Conservation (phyloP, 371 early-diverging fungal species). For the Zancudomyces culisetae region DNA sequence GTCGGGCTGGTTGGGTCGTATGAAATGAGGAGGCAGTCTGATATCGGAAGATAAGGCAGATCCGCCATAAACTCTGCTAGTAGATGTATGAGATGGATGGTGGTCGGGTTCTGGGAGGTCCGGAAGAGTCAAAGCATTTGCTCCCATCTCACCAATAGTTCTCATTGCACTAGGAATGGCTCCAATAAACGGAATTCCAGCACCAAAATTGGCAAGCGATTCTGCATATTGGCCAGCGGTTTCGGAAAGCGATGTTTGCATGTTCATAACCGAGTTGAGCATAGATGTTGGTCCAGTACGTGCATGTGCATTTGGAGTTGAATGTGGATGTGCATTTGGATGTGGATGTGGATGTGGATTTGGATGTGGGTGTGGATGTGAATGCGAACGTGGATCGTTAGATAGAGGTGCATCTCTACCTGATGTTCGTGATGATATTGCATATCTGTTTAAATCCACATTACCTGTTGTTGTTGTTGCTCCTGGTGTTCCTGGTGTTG, state of each 20-base stretch:
- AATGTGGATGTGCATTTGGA: neutral
- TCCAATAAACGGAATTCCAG: neutral
- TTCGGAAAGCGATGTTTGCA: neutral
- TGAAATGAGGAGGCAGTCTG: neutral
- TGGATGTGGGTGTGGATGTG: neutral
- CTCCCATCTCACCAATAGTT: neutral
- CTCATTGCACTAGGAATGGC: neutral
- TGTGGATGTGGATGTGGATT: neutral
- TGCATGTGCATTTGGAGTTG: neutral
- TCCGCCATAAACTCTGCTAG: neutral
- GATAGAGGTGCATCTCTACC: too few species aligned
- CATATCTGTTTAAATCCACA: neutral
- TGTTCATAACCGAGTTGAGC: neutral
- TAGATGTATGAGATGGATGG: neutral
- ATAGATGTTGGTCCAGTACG: neutral
- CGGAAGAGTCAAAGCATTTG: neutral
- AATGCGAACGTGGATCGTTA: too few species aligned
- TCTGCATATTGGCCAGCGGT: neutral
- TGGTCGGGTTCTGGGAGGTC: neutral
- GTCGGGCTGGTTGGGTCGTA: neutral
- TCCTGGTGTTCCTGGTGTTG: neutral
- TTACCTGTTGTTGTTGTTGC: neutral
- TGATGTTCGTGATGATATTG: neutral
- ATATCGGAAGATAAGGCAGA: neutral
- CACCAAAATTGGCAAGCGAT: neutral